Evolutionary conservation across 805 yeast species (phyloP), one percentile per base, ranked within the genome.

Genomic region (Zygosaccharomyces gambellarensis): DNA sequence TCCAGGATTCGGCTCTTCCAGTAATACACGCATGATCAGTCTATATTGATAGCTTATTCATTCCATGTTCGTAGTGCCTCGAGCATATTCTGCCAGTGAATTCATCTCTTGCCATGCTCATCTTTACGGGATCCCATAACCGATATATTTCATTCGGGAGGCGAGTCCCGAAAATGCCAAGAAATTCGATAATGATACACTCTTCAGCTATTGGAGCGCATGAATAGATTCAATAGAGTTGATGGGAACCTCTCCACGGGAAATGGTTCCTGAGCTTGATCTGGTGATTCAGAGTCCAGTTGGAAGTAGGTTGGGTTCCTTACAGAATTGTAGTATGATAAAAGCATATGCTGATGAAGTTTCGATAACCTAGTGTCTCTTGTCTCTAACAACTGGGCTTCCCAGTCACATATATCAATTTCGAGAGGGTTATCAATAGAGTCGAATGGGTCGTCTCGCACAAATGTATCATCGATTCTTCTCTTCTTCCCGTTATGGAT

Each of bases 401-500:
- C 68, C 59, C 60, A 54, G 27, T 62, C 62, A 39, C 62, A 52
- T n/a, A 63, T 41, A 4, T 46, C 40, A 9, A 56, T 34, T 40
- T 63, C 68, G 4, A 57, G 40, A 3, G 57, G 58, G 36, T 60
- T 63, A 41, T 63, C 61, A 6, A 62, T 49, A 22, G 60, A 45
- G 31, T 59, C 49, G 17, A 51, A 44, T 17, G 34, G 28, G 22
- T 59, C 62, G n/a, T 54, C 59, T 7, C 34, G 47, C 4, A 53
- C 40, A 36, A 59, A 59, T 3, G 42, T 10, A 25, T 36, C 41
- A 5, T 14, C 28, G 5, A 45, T 36, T 23, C 40, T 47, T 31
- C 51, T 48, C 31, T 31, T 48, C 32, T 48, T 48, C 12, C 54
- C 54, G 6, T 50, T 47, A n/a, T 48, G 47, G 14, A 51, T 44